Evolutionary conservation across 805 yeast species (phyloP).

Genomic region (Candida odintsovae): DNA sequence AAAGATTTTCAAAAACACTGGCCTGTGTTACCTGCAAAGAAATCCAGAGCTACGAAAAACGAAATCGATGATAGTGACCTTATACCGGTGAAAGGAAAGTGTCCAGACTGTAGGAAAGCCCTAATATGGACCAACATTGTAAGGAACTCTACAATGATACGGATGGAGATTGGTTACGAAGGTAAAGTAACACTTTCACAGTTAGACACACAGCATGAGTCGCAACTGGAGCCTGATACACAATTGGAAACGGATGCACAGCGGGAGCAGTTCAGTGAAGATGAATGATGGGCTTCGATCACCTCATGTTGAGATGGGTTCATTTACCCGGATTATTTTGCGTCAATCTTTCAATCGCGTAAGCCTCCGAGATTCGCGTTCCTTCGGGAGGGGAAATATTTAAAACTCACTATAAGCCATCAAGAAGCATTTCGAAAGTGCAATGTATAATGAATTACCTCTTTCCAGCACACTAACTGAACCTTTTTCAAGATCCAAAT

Average conservation of each 20-base stretch:
- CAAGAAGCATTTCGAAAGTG: too few relatives aligned
- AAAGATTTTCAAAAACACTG: slow-evolving; percentile 8
- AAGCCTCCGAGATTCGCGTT: too few relatives aligned
- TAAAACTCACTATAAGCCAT: too few relatives aligned
- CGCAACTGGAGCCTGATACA: background rate
- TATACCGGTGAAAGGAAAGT: slow-evolving; percentile 25
- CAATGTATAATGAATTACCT: too few relatives aligned
- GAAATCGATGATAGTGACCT: slow-evolving; percentile 11
- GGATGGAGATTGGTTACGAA: slow-evolving; percentile 7
- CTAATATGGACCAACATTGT: slow-evolving; percentile 26
- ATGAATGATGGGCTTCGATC: background rate
- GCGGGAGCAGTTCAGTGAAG: background rate
- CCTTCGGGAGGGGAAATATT: too few relatives aligned
- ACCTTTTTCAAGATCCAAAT: too few relatives aligned
- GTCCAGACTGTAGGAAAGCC: slow-evolving; percentile 24
- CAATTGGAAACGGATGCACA: background rate
- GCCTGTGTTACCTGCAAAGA: background rate
- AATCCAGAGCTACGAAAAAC: background rate
- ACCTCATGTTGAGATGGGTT: too few relatives aligned
- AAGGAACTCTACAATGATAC: slow-evolving; percentile 20
- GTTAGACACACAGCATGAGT: background rate
- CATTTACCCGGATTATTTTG: too few relatives aligned
- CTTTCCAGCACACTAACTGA: too few relatives aligned
- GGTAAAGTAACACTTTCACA: slow-evolving; percentile 1
- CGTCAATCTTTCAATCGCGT: too few relatives aligned